These are phyloP conservation scores for Kazachstania taianensis DNA, from an alignment of 805 yeast species.

Conservation along the genomic window DNA sequence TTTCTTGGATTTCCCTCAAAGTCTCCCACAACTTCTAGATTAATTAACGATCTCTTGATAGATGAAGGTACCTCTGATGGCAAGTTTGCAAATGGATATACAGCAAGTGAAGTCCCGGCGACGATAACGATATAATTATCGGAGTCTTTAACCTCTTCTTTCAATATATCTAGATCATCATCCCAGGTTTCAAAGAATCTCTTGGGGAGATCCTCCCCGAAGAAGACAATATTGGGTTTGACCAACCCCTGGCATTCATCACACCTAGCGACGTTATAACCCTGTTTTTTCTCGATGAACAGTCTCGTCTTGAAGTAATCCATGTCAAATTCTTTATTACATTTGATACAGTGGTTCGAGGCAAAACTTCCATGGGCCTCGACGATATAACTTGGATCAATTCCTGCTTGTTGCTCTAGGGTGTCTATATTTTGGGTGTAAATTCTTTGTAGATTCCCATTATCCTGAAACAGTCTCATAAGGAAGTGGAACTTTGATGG, in stretches of 20 bases:
- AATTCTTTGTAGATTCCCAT: constrained; percentile 51
- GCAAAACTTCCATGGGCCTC: constrained; percentile 97
- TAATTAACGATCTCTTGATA: constrained; percentile 55
- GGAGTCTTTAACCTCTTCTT: constrained; percentile 6
- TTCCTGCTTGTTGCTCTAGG: constrained; percentile 76
- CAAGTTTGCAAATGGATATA: constrained; percentile 79
- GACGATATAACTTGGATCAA: constrained; percentile 50
- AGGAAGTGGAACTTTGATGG: constrained; percentile 80
- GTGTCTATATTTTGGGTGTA: constrained; percentile 94
- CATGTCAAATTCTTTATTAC: constrained; percentile 44
- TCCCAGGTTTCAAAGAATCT: constrained; percentile 65
- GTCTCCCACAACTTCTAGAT: constrained; percentile 71
- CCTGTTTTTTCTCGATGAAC: constrained; percentile 15
- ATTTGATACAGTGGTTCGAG: constrained; percentile 69
- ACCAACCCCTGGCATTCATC: constrained; percentile 59
- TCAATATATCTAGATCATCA: constrained; percentile 28
- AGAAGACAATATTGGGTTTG: constrained; percentile 90
- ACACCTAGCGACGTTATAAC: constrained; percentile 38
- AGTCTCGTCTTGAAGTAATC: constrained; percentile 36
- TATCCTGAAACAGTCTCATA: constrained; percentile 55
- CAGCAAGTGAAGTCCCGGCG: constrained; percentile 88
- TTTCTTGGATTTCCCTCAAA: constrained; percentile 44
- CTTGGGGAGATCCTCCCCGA: constrained; percentile 78
- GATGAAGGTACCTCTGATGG: constrained; percentile 51
- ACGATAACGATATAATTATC: constrained; percentile 57